phyloP scores from a whole-genome alignment of 2,329 filamentous ascomycete genomes.

The Gnomoniopsis sp. region DNA sequence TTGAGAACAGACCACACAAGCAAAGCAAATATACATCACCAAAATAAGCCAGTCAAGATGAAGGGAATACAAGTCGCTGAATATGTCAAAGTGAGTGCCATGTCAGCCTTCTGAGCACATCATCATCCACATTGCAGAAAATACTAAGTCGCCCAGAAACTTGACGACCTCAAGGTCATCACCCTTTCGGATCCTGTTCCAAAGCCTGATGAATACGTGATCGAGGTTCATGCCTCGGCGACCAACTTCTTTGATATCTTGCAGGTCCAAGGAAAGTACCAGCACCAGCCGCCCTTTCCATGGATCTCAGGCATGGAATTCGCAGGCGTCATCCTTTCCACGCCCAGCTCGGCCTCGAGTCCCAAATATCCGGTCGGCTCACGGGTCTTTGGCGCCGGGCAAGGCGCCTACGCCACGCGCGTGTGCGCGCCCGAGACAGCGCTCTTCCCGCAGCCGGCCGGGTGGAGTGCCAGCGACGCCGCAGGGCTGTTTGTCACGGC shows the following conservation, averaged over 20 bases:
- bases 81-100: conserved; percentile 31
- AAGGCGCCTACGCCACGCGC: conserved; percentile 82
- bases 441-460: conserved; percentile 70
- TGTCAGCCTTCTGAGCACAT: neutral
- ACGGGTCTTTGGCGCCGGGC: conserved; percentile 79
- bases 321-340: conserved; percentile 69
- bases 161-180: conserved; percentile 72
- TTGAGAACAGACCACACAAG: no score
- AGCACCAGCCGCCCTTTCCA: conserved; percentile 82
- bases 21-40: neutral
- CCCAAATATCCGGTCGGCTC: conserved; percentile 71
- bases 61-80: conserved; percentile 31
- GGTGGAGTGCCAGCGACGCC: conserved; percentile 81
- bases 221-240: conserved; percentile 80
- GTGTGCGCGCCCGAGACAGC: conserved; percentile 63
- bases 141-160: conserved; percentile 51
- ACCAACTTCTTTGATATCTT: conserved; percentile 98
- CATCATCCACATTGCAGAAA: neutral
- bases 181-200: conserved; percentile 73
- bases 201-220: conserved; percentile 72
- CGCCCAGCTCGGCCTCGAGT: conserved; percentile 49
- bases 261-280: conserved; percentile 94
- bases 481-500: conserved; percentile 90
- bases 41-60: conserved; percentile 23
- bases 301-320: conserved; percentile 90